Base-by-base conservation (phyloP, 345 rosid species). In the Dovyalis caffra region DNA sequence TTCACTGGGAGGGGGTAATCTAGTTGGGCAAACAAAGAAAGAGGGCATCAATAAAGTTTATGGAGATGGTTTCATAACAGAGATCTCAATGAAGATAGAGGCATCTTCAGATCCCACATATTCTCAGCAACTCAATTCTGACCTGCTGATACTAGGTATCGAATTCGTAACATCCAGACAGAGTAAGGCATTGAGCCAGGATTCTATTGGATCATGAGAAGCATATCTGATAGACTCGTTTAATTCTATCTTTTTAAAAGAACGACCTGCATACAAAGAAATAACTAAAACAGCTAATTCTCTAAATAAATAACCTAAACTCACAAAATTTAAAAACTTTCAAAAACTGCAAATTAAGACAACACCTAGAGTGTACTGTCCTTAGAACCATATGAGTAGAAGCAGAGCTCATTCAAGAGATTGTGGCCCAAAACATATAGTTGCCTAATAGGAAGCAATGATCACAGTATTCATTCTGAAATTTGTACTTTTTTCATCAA, bases 201-300 rank as follows among this genome's bases (percentile, higher is more conserved):
- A 90, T 77, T 95, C 99, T 76, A 95, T 87, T n/a, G 97, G 98
- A 84, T 95, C 99, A 68, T 86, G 94, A 78, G 93, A 86, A 63
- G 90, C 88, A 81, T 95, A 93, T 93, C 99, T 90, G 66, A 95
- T 93, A 51, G 99, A 90, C 83, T 95, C 99, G 25, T 75, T 86
- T 34, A 95, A 95, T 81, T 95, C 98, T 70, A 93, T 93, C 87
- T 89, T 95, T 84, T 88, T 90, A 82, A 91, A 95, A 83, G 87
- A 83, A 47, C 95, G 93, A 49, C 97, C 98, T 95, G 81, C 72
- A 81, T 37, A 72, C 66, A 73, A 74, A 60, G 25, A 37, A 80
- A 32, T 33, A 25, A 8, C 68, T 32, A 79, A 77, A 45, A 77
- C 77, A 80, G 56, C 2, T 53, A 20, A 32, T 34, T 53, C 40